Evolutionary conservation across 352 stramenopile genomes (phyloP), one percentile per base, ranked within the genome.

Genomic region (Phytophthora constricta): DNA sequence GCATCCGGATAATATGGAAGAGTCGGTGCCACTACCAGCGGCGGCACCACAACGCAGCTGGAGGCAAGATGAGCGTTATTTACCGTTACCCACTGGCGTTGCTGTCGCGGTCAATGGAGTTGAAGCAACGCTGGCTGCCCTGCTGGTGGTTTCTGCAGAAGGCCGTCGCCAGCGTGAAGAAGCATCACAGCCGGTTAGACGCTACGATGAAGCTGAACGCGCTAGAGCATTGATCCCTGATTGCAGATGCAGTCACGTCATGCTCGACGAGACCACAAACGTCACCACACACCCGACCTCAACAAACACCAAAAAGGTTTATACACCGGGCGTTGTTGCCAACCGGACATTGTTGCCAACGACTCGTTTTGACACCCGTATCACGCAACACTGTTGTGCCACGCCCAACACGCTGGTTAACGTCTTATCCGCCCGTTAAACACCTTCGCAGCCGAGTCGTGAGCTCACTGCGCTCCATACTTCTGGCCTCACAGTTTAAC

Each of bases 261-360:
- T 8, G 42, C 19, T 47, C 62, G 54, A 70, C 54, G 45, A 27
- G 47, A 69, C 61, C 34, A 33, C 33, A 17, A 61, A 25, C 37
- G 42, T 54, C 33, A 46, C 45, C 26, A 41, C 7, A 42, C n/a
- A 13, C 43, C 22, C 26, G 25, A 45, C 49, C 11, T 58, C 53
- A 48, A 68, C 60, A 52, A 57, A 41, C 33, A 47, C 49, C 58
- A 62, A 68, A 68, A 52, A 13, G 41, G 42, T 31, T 48, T 51
- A n/a, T 19, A 11, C 59, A 14, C 11, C 8, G 37, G 11, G 11
- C 19, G 16, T 20, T 23, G 22, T 8, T 25, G n/a, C 22, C 14
- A 5, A 23, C 11, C 41, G 14, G 41, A 47, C 37, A 23, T 20
- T 17, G 8, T 5, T 17, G 3, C 41, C 41, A 47, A 23, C n/a